Conservation (phyloP, 495 filamentous ascomycete genomes). For the Penicillium canescens region DNA sequence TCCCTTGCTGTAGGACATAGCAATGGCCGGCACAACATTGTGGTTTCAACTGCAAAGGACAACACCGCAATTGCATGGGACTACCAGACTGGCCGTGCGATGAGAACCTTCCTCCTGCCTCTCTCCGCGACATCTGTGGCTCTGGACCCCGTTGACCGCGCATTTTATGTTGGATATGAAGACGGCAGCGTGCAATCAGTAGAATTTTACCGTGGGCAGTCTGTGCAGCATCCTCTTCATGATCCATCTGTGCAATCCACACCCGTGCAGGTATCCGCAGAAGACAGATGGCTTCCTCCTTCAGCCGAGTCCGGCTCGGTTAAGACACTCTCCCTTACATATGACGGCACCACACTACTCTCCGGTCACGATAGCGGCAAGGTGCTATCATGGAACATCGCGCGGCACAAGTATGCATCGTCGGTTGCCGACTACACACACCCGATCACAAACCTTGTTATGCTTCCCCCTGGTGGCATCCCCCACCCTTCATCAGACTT, state of each 20-base stretch:
- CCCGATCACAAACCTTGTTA: slow-evolving; percentile 74
- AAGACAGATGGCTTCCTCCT: slow-evolving; percentile 61
- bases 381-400: slow-evolving; percentile 77
- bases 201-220: slow-evolving; percentile 66
- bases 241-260: slow-evolving; percentile 54
- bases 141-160: slow-evolving; percentile 82
- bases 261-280: slow-evolving; percentile 56
- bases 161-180: slow-evolving; percentile 78
- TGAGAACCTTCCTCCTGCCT: slow-evolving; percentile 80
- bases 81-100: slow-evolving; percentile 68
- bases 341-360: slow-evolving; percentile 77
- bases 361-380: slow-evolving; percentile 82
- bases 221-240: slow-evolving; percentile 50
- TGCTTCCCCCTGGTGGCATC: slow-evolving; percentile 65
- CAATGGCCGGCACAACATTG: slow-evolving; percentile 67
- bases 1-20: slow-evolving; percentile 68
- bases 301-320: slow-evolving; percentile 60
- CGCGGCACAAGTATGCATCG: slow-evolving; percentile 58
- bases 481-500: slow-evolving; percentile 33
- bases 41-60: slow-evolving; percentile 76
- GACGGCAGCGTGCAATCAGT: slow-evolving; percentile 82
- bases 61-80: slow-evolving; percentile 88
- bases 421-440: slow-evolving; percentile 69
- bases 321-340: slow-evolving; percentile 66
- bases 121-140: slow-evolving; percentile 68